Conservation (phyloP, 495 filamentous ascomycete genomes). For the Neurospora sp. region DNA sequence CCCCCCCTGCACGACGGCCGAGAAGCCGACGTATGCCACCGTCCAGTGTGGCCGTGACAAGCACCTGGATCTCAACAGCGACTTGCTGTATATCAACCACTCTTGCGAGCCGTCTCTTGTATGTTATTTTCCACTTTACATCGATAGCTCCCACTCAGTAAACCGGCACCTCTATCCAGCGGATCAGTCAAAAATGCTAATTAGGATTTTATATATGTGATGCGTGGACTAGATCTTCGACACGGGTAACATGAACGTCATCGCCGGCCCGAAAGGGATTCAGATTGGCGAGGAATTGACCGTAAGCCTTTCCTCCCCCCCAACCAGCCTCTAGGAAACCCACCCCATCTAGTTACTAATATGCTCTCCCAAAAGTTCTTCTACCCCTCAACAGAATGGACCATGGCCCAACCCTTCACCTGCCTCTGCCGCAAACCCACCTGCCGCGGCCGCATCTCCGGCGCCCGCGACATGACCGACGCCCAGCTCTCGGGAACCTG, state of each 20-base stretch:
- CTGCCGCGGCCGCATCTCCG: conserved; percentile 43
- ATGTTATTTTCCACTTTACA: conserved; percentile 3
- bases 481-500: conserved; percentile 37
- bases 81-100: conserved; percentile 69
- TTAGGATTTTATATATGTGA: no score
- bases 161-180: no score
- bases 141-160: no score
- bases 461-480: conserved; percentile 42
- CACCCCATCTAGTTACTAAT: no score
- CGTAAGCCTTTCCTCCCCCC: conserved; percentile 16
- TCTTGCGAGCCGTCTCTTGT: conserved; percentile 57
- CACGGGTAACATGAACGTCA: conserved; percentile 50
- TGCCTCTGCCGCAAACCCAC: conserved; percentile 47
- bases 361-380: conserved; percentile 42
- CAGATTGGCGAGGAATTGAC: conserved; percentile 54
- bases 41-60: conserved; percentile 52
- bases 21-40: conserved; percentile 52
- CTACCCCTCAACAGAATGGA: conserved; percentile 69
- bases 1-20: conserved; percentile 44
- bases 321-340: conserved; percentile 1
- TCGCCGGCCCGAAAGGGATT: conserved; percentile 48
- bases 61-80: conserved; percentile 66
- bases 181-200: no score
- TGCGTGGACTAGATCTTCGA: conserved; percentile 43
- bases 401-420: conserved; percentile 63